Evolutionary conservation across 768 basidiomycete species (phyloP).

Genomic region (Serpula lacrymans): DNA sequence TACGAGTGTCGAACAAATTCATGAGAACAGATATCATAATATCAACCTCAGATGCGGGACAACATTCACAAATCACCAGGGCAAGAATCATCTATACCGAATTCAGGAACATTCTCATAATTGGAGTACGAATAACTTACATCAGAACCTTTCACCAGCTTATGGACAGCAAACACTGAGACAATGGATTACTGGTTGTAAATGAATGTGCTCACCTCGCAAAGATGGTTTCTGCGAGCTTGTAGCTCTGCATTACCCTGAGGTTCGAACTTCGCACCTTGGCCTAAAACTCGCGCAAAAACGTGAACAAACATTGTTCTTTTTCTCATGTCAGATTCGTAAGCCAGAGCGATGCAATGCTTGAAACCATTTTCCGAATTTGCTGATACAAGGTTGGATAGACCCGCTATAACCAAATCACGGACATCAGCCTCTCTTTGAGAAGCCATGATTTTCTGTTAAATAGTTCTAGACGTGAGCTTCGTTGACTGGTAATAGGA

Average conservation of each 20-base stretch:
- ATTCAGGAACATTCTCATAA: conserved; percentile 4
- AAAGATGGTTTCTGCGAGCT: conserved; percentile 49
- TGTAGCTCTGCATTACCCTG: conserved; percentile 47
- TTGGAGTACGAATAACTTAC: conserved; percentile 38
- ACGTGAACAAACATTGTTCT: conserved; percentile 82
- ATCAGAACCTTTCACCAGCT: conserved; percentile 75
- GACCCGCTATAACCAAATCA: conserved; percentile 73
- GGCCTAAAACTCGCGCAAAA: conserved; percentile 74
- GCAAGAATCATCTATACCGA: conserved; percentile 77
- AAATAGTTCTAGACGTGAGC: conserved; percentile 6
- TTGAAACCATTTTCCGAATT: conserved; percentile 89
- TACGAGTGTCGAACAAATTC: conserved; percentile 79
- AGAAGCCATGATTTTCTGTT: conserved; percentile 41
- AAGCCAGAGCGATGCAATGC: conserved; percentile 78
- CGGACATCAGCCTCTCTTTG: conserved; percentile 62
- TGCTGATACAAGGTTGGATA: conserved; percentile 76
- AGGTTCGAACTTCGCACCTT: conserved; percentile 75
- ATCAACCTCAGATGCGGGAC: conserved; percentile 75
- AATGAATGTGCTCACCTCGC: conserved; percentile 45
- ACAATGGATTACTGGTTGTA: conserved; percentile 1
- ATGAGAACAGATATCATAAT: conserved; percentile 82
- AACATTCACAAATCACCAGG: conserved; percentile 84
- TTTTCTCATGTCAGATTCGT: conserved; percentile 65
- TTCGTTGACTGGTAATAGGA: not conserved
- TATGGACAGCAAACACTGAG: conserved; percentile 4